Percentiles rank a stretch among this genome's conserved stretches.
These are phyloP conservation scores for Ceratocystis harringtonii DNA, from an alignment of 2,329 filamentous ascomycete species.

Conservation along the genomic window DNA sequence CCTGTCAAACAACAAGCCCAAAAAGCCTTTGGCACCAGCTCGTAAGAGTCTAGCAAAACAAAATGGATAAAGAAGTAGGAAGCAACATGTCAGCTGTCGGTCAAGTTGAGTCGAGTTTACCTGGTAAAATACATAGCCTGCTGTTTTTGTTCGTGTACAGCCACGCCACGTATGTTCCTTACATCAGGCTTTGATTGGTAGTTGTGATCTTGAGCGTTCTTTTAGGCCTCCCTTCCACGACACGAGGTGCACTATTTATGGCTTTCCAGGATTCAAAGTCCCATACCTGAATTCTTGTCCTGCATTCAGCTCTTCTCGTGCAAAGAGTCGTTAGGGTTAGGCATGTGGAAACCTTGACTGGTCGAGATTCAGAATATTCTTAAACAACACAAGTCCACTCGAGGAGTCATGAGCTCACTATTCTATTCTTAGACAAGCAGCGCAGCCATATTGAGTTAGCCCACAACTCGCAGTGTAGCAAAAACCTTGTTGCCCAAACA, in stretches of 20 bases:
- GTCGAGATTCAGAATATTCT: not conserved
- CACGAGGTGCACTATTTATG: not conserved
- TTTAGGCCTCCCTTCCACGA: not conserved
- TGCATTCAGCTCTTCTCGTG: not conserved
- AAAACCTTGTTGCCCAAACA: not conserved
- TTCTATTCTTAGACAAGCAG: not conserved
- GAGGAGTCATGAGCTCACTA: not conserved
- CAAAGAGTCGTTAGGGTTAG: not conserved
- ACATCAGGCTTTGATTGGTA: not conserved
- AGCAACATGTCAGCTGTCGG: not conserved
- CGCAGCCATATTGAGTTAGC: not conserved
- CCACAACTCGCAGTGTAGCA: slow-evolving; percentile 1
- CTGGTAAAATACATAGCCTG: not conserved
- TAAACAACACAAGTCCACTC: not conserved
- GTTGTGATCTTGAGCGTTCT: not conserved
- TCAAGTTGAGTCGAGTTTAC: not conserved
- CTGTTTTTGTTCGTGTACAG: not conserved
- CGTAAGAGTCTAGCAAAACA: not conserved
- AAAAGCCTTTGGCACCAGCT: not conserved
- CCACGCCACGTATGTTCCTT: not conserved
- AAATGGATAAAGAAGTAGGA: not conserved
- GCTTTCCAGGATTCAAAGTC: not conserved
- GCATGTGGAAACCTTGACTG: not conserved
- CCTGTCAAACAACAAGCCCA: not conserved
- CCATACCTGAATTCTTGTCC: not conserved